phyloP scores from a whole-genome alignment of 2,329 filamentous ascomycete species.

The Penicillium hesseltinei region DNA sequence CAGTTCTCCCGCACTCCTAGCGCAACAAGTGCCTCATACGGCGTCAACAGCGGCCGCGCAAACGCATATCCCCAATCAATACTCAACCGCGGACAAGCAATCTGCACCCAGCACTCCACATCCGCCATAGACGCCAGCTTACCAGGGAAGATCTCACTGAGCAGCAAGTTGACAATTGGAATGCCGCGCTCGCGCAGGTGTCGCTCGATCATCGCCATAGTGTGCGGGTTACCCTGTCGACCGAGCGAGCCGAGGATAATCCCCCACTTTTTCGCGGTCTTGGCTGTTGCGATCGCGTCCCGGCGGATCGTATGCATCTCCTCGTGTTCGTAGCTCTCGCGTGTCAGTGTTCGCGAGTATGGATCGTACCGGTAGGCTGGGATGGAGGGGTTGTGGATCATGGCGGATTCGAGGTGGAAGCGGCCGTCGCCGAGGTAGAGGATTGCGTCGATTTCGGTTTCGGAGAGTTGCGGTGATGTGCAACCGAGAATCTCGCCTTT shows the following conservation, averaged over 20 bases:
- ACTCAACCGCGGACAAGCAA: conserved; percentile 92
- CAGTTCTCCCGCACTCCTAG: conserved; percentile 75
- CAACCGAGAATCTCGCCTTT: conserved; percentile 98
- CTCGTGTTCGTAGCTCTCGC: conserved; percentile 86
- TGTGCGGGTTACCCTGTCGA: conserved; percentile 92
- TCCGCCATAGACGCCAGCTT: conserved; percentile 92
- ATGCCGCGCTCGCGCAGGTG: conserved; percentile 70
- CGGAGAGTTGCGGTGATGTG: conserved; percentile 74
- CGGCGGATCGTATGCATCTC: conserved; percentile 82
- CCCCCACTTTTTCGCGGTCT: conserved; percentile 82
- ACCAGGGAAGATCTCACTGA: conserved; percentile 94
- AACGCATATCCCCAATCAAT: conserved; percentile 99
- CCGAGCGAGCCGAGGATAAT: conserved; percentile 90
- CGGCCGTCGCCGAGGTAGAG: conserved; percentile 89
- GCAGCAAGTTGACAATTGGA: conserved; percentile 77
- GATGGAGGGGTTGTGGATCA: conserved; percentile 94
- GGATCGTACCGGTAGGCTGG: conserved; percentile 96
- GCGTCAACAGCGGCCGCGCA: conserved; percentile 79
- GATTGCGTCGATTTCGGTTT: conserved; percentile 68
- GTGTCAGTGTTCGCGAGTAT: conserved; percentile 86
- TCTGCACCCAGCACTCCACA: conserved; percentile 97
- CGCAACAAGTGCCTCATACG: conserved; percentile 93
- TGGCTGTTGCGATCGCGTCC: conserved; percentile 72
- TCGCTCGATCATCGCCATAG: conserved; percentile 79
- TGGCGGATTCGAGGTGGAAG: conserved; percentile 96